These are phyloP conservation scores for Botrytis hyacinthi DNA, from an alignment of 2,329 filamentous ascomycete species.

Conservation along the genomic window DNA sequence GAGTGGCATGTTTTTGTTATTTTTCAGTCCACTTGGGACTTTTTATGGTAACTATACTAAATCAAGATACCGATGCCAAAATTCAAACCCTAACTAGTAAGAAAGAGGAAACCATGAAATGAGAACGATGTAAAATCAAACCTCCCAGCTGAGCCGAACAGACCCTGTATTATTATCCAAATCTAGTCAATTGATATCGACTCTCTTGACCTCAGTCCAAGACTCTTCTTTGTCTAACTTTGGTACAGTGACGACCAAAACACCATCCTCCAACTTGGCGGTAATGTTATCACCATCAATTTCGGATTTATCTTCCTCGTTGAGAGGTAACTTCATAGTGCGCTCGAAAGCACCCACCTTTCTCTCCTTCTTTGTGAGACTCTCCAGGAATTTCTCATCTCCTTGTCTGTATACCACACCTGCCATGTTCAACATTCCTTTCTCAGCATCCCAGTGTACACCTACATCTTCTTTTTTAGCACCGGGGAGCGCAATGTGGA, in stretches of 20 bases:
- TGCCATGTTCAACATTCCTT: slow-evolving; percentile 61
- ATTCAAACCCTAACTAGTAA: slow-evolving; percentile 12
- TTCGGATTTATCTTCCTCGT: slow-evolving; percentile 54
- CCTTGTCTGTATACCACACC: slow-evolving; percentile 72
- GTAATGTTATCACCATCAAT: slow-evolving; percentile 67
- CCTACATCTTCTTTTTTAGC: slow-evolving; percentile 76
- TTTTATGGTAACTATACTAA: slow-evolving; percentile 23
- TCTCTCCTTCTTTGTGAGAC: slow-evolving; percentile 61
- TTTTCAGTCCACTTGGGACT: slow-evolving; percentile 18
- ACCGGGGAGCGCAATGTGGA: slow-evolving; percentile 74
- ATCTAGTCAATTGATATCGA: slow-evolving; percentile 47
- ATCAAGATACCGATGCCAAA: slow-evolving; percentile 20
- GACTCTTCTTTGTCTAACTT: slow-evolving; percentile 60
- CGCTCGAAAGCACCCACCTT: slow-evolving; percentile 74
- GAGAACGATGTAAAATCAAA: slow-evolving; percentile 13
- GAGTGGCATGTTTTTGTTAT: slow-evolving; percentile 32
- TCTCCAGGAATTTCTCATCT: slow-evolving; percentile 65
- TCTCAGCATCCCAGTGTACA: slow-evolving; percentile 72
- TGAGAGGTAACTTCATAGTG: slow-evolving; percentile 58
- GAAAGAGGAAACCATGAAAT: not conserved
- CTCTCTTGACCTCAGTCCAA: slow-evolving; percentile 60
- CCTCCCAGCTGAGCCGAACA: slow-evolving; percentile 18
- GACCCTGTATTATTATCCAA: slow-evolving; percentile 13
- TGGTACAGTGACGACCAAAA: slow-evolving; percentile 73
- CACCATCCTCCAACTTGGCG: slow-evolving; percentile 75